phyloP scores from a whole-genome alignment of 2,329 filamentous ascomycete species.

The Acarospora socialis region DNA sequence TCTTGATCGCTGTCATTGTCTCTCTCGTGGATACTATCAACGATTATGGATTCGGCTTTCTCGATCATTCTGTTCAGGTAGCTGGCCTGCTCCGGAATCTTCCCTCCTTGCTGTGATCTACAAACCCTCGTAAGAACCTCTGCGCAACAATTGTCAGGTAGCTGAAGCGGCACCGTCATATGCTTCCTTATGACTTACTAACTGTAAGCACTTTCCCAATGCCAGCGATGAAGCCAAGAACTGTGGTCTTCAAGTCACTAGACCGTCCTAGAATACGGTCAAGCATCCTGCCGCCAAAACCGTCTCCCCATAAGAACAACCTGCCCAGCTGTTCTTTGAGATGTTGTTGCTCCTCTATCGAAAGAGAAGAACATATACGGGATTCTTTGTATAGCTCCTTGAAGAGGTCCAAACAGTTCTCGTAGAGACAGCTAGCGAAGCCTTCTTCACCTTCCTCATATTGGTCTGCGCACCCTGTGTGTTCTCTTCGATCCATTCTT shows the following conservation, averaged over 20 bases:
- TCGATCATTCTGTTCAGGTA: background rate
- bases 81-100: background rate
- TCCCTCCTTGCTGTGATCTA: background rate
- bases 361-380: background rate
- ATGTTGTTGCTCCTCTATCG: background rate
- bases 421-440: slow-evolving; percentile 4
- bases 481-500: too few species aligned
- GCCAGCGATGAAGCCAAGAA: slow-evolving; percentile 4
- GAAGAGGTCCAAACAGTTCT: slow-evolving; percentile 1
- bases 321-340: slow-evolving; percentile 6
- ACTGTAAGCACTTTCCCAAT: slow-evolving; percentile 6
- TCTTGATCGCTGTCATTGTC: slow-evolving; percentile 1
- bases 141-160: background rate
- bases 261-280: slow-evolving; percentile 8
- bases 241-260: slow-evolving; percentile 1
- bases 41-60: background rate
- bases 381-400: slow-evolving; percentile 1
- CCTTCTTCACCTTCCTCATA: background rate
- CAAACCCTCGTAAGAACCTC: background rate
- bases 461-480: background rate
- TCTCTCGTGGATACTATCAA: background rate
- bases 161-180: too few species aligned
- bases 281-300: slow-evolving; percentile 4
- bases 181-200: slow-evolving; percentile 3
- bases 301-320: slow-evolving; percentile 11